Evolutionary conservation across 2,329 filamentous ascomycete genomes (phyloP), one percentile per base, ranked within the genome.

Genomic region (Didymosphaeria variabile): DNA sequence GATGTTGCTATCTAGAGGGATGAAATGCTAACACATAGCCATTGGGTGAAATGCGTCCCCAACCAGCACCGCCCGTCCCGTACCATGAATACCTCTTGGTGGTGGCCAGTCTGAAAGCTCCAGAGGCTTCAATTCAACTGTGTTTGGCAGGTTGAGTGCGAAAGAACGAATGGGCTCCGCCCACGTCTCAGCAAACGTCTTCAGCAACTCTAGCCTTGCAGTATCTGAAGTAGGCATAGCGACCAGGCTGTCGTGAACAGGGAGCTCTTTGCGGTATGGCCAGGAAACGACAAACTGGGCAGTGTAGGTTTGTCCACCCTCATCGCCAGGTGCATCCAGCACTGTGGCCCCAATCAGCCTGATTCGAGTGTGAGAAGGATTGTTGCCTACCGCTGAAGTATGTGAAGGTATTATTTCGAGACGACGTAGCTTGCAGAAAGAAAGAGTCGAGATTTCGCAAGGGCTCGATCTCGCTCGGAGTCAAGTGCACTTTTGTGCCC

Each of bases 381-480:
- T 31, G 40, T 19, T 7, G 47, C 59, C 21, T 32, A 61, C 59
- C 29, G 38, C 59, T 59, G 19, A 57, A 57, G 23, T 59, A 64
- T 47, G 61, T 51, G 29, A 47, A 64, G 26, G 52, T 56, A 44
- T 59, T 42, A 38, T 32, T 60, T 21, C 55, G 31, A 38, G 59
- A 59, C 15, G 54, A 54, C 42, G 59, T 62, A 7, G 60, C 65
- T 32, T 67, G 65, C 10, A 67, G 42, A 17, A 65, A 63, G 52
- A 65, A 65, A 9, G 65, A 59, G 52, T 67, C 65, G 2, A 67
- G 57, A 9, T 57, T 52, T 1, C 46, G 62, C 15, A 67, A 60
- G 19, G 55, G 53, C 36, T 44, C 51, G 5, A 63, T 61, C 57
- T 65, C 50, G 13, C 38, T 47, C n/a, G 57, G 40, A 7, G 49